These are phyloP conservation scores for Geotrichum histeridarum DNA, from an alignment of 1,139 yeast species.

Conservation along the genomic window DNA sequence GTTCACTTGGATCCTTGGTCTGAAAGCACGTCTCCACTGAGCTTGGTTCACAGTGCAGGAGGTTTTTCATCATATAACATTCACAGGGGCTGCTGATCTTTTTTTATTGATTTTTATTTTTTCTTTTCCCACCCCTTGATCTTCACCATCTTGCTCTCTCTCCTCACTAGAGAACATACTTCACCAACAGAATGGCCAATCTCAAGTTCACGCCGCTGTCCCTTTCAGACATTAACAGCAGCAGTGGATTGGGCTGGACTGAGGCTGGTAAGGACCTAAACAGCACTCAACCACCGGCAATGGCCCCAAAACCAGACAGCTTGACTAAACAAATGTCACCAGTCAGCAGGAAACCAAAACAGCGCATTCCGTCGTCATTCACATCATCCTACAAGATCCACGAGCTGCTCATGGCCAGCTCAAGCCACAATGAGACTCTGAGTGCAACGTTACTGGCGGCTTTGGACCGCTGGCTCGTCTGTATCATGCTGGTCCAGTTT, in stretches of 20 bases:
- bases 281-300: too few species aligned
- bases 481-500: slow-evolving; percentile 36
- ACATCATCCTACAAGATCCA: slow-evolving; percentile 31
- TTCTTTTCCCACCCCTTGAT: neutral
- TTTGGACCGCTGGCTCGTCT: slow-evolving; percentile 30
- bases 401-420: slow-evolving; percentile 26
- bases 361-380: slow-evolving; percentile 26
- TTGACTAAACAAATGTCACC: neutral
- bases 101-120: too few species aligned
- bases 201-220: neutral
- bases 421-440: slow-evolving; percentile 16
- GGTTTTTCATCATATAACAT: neutral
- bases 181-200: neutral
- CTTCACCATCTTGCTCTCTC: too few species aligned
- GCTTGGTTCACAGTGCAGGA: neutral
- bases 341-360: slow-evolving; percentile 9
- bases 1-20: too few species aligned
- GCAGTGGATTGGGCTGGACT: slow-evolving; percentile 3
- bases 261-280: neutral
- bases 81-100: neutral
- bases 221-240: slow-evolving; percentile 1
- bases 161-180: neutral
- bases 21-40: neutral
- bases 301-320: too few species aligned
- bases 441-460: slow-evolving; percentile 1